These are phyloP conservation scores for Rhodotorula sp. DNA, from an alignment of 1,284 basidiomycete genomes.

Conservation along the genomic window DNA sequence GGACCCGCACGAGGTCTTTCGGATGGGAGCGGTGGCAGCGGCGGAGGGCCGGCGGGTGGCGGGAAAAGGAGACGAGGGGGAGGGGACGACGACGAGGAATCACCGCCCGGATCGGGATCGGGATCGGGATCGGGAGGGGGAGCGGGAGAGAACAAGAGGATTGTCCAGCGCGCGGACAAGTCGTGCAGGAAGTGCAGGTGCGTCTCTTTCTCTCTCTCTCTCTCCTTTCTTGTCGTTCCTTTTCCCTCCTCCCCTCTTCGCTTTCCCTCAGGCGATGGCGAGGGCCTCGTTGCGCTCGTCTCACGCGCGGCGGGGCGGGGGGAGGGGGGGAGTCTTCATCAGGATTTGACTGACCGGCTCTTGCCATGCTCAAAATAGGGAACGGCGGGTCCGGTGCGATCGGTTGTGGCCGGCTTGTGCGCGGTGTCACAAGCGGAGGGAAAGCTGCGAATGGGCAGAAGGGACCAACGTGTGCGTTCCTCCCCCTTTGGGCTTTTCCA, in stretches of 20 bases:
- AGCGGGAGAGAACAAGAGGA: slow-evolving; percentile 3
- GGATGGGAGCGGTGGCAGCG: not conserved
- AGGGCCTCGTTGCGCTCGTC: too few species aligned
- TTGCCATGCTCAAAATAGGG: not conserved
- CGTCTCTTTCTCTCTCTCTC: not conserved
- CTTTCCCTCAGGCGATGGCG: too few species aligned
- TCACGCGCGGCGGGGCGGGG: too few species aligned
- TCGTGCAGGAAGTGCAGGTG: slow-evolving; percentile 31
- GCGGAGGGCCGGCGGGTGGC: not conserved
- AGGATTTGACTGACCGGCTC: not conserved
- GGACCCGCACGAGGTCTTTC: too few species aligned
- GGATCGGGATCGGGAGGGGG: not conserved
- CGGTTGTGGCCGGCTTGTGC: slow-evolving; percentile 28
- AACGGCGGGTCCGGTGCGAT: slow-evolving; percentile 34
- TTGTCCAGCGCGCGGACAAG: slow-evolving; percentile 29
- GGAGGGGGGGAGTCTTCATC: not conserved
- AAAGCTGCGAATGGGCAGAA: slow-evolving; percentile 27
- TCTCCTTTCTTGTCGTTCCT: too few species aligned
- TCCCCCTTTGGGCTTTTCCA: too few species aligned
- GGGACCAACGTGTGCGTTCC: slow-evolving; percentile 11
- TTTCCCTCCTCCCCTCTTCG: too few species aligned
- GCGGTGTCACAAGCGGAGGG: slow-evolving; percentile 29
- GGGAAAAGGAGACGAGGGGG: not conserved
- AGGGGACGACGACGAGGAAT: not conserved
- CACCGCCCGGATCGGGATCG: not conserved